phyloP scores from a whole-genome alignment of 2,329 filamentous ascomycete genomes.

The Cladorrhinum sp. region DNA sequence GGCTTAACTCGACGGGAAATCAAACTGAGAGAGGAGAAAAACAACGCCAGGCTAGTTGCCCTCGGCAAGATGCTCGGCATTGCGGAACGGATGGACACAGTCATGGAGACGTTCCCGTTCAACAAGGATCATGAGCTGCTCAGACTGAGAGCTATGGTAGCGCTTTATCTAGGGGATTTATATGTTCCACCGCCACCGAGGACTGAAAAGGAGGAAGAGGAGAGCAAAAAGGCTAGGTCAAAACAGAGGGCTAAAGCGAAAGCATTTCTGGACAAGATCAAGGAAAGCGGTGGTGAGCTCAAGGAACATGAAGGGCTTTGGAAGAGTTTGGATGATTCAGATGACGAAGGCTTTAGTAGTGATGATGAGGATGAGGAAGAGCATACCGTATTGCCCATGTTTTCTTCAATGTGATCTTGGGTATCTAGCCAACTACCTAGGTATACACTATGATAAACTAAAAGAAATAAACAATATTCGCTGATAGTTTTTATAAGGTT shows the following conservation, averaged over 20 bases:
- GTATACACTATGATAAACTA: constrained; percentile 1
- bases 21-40: constrained; percentile 34
- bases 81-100: constrained; percentile 64
- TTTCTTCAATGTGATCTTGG: constrained; percentile 30
- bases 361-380: constrained; percentile 27
- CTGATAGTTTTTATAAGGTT: no score
- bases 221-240: constrained; percentile 38
- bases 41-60: constrained; percentile 48
- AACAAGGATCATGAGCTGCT: constrained; percentile 65
- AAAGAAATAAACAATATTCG: constrained; percentile 1
- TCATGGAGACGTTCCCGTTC: constrained; percentile 69
- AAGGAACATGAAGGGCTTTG: constrained; percentile 25
- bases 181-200: constrained; percentile 40
- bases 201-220: constrained; percentile 28
- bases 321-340: constrained; percentile 24
- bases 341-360: constrained; percentile 23
- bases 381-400: constrained; percentile 27
- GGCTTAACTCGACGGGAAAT: constrained; percentile 21
- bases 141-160: constrained; percentile 68
- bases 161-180: constrained; percentile 73
- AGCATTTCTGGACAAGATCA: constrained; percentile 31
- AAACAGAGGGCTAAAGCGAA: constrained; percentile 35
- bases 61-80: constrained; percentile 60
- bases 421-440: not conserved
- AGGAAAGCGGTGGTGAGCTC: constrained; percentile 30